phyloP scores from a whole-genome alignment of 192 early-diverging fungal genomes.

The Coemansia sp. region DNA sequence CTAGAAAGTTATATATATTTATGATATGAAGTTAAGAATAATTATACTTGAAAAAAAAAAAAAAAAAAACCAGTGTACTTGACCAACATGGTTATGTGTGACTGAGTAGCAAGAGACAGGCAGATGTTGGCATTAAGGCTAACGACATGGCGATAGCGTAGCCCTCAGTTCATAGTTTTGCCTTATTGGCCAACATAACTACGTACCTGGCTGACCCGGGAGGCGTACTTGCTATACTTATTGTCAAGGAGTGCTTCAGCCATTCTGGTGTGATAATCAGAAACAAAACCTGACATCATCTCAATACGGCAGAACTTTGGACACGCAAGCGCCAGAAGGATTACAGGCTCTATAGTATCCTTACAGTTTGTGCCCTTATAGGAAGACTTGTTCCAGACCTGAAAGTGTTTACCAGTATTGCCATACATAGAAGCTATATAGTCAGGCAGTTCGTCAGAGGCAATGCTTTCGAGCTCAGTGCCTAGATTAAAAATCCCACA shows the following conservation, averaged over 20 bases:
- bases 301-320: not conserved
- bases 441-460: not conserved
- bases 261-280: not conserved
- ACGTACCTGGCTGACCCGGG: not conserved
- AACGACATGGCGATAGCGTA: not conserved
- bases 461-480: not conserved
- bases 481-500: not conserved
- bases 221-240: not conserved
- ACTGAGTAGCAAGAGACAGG: not conserved
- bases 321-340: not conserved
- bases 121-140: not conserved
- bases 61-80: not conserved
- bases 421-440: not conserved
- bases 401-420: not conserved
- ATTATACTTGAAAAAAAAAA: not conserved
- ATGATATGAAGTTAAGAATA: not conserved
- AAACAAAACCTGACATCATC: not conserved
- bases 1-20: not conserved
- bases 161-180: not conserved
- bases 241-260: not conserved
- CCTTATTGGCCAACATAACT: not conserved
- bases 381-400: not conserved
- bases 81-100: not conserved
- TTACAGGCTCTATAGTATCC: not conserved
- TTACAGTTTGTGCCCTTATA: too few relatives aligned